Percentiles rank a stretch among this genome's conserved stretches.
These are phyloP conservation scores for Stephania cephalantha DNA, from an alignment of 164 flowering plant species.

Conservation along the genomic window DNA sequence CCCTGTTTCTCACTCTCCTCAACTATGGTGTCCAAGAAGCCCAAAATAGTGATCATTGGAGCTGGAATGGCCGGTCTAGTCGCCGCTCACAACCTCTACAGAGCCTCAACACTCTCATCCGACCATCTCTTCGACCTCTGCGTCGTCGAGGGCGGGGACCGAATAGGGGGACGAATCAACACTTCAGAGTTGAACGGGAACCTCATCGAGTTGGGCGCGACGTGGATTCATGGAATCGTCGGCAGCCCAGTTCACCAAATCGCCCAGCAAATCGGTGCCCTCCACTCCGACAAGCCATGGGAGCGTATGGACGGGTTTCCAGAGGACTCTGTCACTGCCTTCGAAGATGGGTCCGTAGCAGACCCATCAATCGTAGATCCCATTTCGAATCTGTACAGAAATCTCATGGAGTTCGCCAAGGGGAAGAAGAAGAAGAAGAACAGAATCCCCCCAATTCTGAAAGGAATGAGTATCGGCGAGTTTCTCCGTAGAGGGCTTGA, in stretches of 20 bases:
- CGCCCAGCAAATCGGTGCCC: conserved; percentile 46
- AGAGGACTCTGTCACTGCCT: conserved; percentile 35
- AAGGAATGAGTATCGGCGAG: not conserved
- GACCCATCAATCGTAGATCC: not conserved
- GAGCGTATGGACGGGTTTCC: conserved; percentile 73
- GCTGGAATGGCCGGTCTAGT: conserved; percentile 95
- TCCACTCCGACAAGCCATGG: conserved; percentile 71
- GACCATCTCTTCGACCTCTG: conserved; percentile 47
- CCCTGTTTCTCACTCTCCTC: not conserved
- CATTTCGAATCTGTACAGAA: not conserved
- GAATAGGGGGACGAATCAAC: conserved; percentile 85
- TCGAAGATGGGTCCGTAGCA: conserved; percentile 19
- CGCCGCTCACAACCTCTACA: conserved; percentile 77
- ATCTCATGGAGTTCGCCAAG: not conserved
- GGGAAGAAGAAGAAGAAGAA: not conserved
- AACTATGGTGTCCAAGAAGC: conserved; percentile 64
- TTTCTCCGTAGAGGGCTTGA: not conserved
- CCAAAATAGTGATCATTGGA: conserved; percentile 78
- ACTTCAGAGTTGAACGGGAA: conserved; percentile 69
- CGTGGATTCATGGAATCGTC: conserved; percentile 94
- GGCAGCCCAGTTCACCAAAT: conserved; percentile 80
- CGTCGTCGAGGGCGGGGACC: conserved; percentile 71
- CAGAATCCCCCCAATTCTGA: not conserved
- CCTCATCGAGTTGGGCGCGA: conserved; percentile 83
- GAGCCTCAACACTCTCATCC: conserved; percentile 18